phyloP scores from a whole-genome alignment of 2,329 filamentous ascomycete genomes.

The Gnomoniopsis sp. region DNA sequence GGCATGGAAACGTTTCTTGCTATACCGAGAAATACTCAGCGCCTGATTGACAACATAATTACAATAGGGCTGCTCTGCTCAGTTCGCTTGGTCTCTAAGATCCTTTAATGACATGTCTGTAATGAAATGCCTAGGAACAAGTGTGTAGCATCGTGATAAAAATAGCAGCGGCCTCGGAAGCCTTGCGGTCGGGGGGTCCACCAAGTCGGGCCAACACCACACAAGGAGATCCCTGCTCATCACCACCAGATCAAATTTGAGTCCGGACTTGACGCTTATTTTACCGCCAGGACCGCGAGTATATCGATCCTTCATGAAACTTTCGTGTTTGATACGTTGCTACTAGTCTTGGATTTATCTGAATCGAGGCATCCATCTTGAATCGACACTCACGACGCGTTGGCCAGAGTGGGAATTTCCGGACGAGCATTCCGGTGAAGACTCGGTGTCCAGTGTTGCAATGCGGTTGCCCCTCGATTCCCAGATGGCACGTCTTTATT shows the following conservation, averaged over 20 bases:
- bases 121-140: too few species aligned
- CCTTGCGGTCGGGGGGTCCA: too few species aligned
- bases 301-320: not conserved
- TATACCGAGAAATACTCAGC: too few species aligned
- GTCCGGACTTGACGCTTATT: not conserved
- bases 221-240: not conserved
- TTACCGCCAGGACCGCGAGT: not conserved
- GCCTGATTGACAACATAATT: too few species aligned
- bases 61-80: too few species aligned
- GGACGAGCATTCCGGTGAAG: not conserved
- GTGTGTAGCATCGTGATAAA: too few species aligned
- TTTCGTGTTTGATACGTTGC: not conserved
- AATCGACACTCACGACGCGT: not conserved
- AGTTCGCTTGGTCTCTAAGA: too few species aligned
- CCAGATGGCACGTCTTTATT: constrained; percentile 6
- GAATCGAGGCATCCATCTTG: not conserved
- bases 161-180: too few species aligned
- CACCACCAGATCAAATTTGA: not conserved
- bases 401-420: not conserved
- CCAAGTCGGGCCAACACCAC: too few species aligned
- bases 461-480: not conserved
- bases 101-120: too few species aligned
- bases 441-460: not conserved
- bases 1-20: too few species aligned
- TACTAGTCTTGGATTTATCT: not conserved